Evolutionary conservation across 768 basidiomycete genomes (phyloP).

Genomic region (Tylopilus sp.): DNA sequence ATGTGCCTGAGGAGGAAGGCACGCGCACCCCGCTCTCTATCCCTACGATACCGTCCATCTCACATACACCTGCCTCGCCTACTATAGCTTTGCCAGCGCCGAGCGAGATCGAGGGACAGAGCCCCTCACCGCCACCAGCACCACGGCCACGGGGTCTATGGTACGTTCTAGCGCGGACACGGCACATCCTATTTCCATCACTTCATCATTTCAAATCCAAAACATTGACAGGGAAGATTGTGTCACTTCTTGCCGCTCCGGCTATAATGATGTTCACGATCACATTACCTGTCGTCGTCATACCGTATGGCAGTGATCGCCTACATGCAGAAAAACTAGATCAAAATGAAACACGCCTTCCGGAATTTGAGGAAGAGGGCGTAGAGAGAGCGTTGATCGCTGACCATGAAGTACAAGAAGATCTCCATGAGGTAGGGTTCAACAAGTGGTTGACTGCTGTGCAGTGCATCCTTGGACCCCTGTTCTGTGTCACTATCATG

Average conservation of each 20-base stretch:
- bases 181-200: constrained; percentile 80
- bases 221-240: constrained; percentile 64
- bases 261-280: constrained; percentile 83
- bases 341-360: constrained; percentile 42
- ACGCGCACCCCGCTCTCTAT: constrained; percentile 20
- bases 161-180: constrained; percentile 38
- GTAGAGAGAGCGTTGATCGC: constrained; percentile 66
- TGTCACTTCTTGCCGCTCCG: constrained; percentile 79
- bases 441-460: constrained; percentile 83
- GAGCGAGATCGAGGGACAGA: constrained; percentile 43
- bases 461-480: constrained; percentile 80
- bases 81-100: constrained; percentile 38
- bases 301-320: constrained; percentile 38
- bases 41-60: constrained; percentile 50
- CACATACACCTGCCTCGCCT: constrained; percentile 50
- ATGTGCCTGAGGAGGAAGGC: constrained; percentile 11
- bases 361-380: constrained; percentile 76
- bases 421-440: constrained; percentile 59
- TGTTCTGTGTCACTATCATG: constrained; percentile 73
- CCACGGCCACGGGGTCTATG: constrained; percentile 38
- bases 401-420: constrained; percentile 69
- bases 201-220: constrained; percentile 71
- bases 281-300: constrained; percentile 87
- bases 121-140: constrained; percentile 37
- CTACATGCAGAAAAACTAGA: constrained; percentile 27